These are phyloP conservation scores for Cercophora scortea DNA, from an alignment of 495 filamentous ascomycete genomes.

Conservation along the genomic window DNA sequence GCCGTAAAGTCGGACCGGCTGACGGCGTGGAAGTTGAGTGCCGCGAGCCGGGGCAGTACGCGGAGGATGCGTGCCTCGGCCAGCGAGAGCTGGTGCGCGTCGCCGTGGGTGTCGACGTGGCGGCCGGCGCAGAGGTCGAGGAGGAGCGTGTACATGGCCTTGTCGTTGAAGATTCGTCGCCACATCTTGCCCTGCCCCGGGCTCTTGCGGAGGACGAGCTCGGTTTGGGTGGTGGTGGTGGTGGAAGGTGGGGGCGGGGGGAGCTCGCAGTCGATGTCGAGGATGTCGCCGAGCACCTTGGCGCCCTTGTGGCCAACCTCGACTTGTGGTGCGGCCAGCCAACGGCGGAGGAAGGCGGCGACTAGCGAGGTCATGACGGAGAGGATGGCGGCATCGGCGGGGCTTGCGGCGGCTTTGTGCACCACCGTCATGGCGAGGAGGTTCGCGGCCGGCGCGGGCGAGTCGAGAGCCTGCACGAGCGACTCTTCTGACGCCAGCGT, in stretches of 20 bases:
- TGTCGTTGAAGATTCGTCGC: conserved; percentile 62
- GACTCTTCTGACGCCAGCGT: conserved; percentile 46
- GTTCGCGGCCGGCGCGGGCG: conserved; percentile 59
- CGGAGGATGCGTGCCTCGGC: conserved; percentile 72
- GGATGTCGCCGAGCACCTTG: conserved; percentile 57
- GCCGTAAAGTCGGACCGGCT: conserved; percentile 50
- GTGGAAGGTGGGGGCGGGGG: conserved; percentile 34
- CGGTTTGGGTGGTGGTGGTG: conserved; percentile 1
- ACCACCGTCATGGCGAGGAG: conserved; percentile 62
- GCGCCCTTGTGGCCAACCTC: conserved; percentile 66
- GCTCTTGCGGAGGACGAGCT: conserved; percentile 28
- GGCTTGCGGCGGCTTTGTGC: conserved; percentile 55
- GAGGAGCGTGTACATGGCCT: conserved; percentile 56
- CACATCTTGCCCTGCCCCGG: conserved; percentile 64
- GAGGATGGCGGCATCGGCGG: conserved; percentile 60
- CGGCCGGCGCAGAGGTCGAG: conserved; percentile 50
- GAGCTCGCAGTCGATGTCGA: conserved; percentile 57
- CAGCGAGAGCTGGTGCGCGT: conserved; percentile 58
- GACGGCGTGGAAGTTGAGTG: conserved; percentile 55
- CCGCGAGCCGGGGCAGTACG: conserved; percentile 58
- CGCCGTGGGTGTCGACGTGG: conserved; percentile 28
- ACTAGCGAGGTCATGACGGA: conserved; percentile 57
- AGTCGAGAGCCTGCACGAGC: conserved; percentile 47
- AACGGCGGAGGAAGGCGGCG: conserved; percentile 53
- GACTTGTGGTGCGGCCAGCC: conserved; percentile 63